Conservation (phyloP, 2,329 filamentous ascomycete genomes). For the Bimuria novae-zelandiae region DNA sequence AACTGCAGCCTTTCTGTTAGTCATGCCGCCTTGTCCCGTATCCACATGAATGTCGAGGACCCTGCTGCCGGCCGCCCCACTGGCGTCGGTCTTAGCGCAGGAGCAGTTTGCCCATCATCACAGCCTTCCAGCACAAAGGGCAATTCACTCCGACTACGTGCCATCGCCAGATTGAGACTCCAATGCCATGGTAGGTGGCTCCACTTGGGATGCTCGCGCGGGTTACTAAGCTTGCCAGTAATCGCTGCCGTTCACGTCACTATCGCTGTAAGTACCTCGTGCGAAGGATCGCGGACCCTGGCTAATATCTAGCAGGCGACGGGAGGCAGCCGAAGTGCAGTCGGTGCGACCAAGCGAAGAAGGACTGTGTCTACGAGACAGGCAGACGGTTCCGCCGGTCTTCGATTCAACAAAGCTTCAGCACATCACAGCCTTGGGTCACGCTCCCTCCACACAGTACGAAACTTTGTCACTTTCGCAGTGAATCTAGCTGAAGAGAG, state of each 20-base stretch:
- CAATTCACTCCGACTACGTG: slow-evolving; percentile 27
- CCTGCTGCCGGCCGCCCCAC: background rate
- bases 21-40: background rate
- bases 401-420: slow-evolving; percentile 39
- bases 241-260: slow-evolving; percentile 45
- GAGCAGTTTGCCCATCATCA: background rate
- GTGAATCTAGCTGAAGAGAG: slow-evolving; percentile 14
- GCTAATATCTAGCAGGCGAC: slow-evolving; percentile 36
- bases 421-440: slow-evolving; percentile 41
- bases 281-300: background rate
- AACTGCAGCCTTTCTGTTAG: background rate
- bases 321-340: slow-evolving; percentile 41
- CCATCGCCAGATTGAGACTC: slow-evolving; percentile 13
- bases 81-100: slow-evolving; percentile 7
- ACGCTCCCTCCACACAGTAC: slow-evolving; percentile 41
- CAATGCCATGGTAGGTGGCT: slow-evolving; percentile 43
- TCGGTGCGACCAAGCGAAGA: slow-evolving; percentile 39
- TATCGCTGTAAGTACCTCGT: slow-evolving; percentile 36
- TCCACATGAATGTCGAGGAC: background rate
- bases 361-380: slow-evolving; percentile 42
- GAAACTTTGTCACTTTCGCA: background rate
- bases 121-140: slow-evolving; percentile 14
- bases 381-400: slow-evolving; percentile 43
- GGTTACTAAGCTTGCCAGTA: slow-evolving; percentile 32
- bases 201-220: background rate